Evolutionary conservation across 1,284 basidiomycete species (phyloP), one percentile per base, ranked within the genome.

Genomic region (Acaromyces ingoldii): DNA sequence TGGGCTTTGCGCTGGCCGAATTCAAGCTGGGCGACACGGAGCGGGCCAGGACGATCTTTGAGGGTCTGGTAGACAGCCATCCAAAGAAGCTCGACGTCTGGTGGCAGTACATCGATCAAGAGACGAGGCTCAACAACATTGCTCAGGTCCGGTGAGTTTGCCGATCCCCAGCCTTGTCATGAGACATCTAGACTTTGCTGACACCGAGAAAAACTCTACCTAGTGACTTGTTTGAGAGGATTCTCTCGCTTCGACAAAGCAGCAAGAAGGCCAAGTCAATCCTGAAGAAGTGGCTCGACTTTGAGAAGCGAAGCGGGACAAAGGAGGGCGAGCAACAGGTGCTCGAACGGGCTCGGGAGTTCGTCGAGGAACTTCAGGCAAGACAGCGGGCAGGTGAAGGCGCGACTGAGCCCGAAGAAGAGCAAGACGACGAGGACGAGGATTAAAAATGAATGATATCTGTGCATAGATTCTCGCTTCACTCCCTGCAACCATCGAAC

Each of bases 31-130:
- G 92, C 11, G 92, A 97, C 61, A 80, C 89, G 1, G 95, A 99
- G 77, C 84, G 93, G 43, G 95, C 91, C 19, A 87, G 88, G 72
- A 97, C 93, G 0, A 82, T 99, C 50, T 98, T 96, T 59, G 95
- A 98, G 75, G 95, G 93, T 31, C 88, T 99, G 51, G 81, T 98
- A 26, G 90, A 93, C 73, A 88, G 86, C 13, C 89, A 96, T 78
- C 86, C 91, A 2, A 96, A 92, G 76, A 84, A 91, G 43, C 85
- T 91, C 79, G 93, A 98, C 75, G 79, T 97, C 36, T 98, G 96
- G 92, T 88, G 87, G 53, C 81, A 97, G 51, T 99, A 98, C 77
- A 85, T 97, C 73, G 95, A 98, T 74, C 91, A 96, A 85, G 89
- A 97, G 72, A 85, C 85, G 5, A 81, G 40, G 83, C 86, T 74